Conservation (phyloP, 805 yeast species). For the Kazachstania viticola region DNA sequence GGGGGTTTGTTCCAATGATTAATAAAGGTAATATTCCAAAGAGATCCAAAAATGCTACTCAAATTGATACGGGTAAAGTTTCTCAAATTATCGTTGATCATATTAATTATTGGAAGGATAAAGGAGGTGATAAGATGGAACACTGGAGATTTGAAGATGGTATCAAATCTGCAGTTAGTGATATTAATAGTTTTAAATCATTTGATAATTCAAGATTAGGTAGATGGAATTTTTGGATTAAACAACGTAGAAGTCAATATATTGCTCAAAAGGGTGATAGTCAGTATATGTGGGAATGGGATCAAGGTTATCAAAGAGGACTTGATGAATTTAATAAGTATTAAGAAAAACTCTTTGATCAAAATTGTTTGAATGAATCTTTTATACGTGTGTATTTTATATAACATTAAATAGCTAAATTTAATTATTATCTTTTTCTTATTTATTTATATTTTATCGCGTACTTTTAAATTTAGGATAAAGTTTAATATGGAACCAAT, state of each 20-base stretch:
- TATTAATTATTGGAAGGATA: conserved; percentile 57
- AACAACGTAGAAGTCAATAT: conserved; percentile 54
- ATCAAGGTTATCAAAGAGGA: conserved; percentile 71
- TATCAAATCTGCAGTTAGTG: conserved; percentile 63
- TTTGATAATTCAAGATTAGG: conserved; percentile 68
- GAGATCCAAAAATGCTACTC: conserved; percentile 12
- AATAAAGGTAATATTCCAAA: conserved; percentile 45
- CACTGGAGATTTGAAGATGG: conserved; percentile 78
- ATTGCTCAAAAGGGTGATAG: conserved; percentile 41
- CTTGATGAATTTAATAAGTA: conserved; percentile 19
- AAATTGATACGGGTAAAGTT: conserved; percentile 27
- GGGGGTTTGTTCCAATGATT: conserved; percentile 81
- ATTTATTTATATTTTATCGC: no score
- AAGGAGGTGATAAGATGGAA: conserved; percentile 50
- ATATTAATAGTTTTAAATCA: conserved; percentile 54
- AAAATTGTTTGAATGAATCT: no score
- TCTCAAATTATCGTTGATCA: conserved; percentile 32
- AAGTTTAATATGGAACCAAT: no score
- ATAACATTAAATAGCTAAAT: no score
- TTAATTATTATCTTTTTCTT: no score
- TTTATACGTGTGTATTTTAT: no score
- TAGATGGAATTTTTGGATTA: conserved; percentile 56
- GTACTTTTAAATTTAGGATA: no score
- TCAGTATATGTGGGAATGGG: conserved; percentile 74
- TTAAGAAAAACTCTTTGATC: no score